Conservation (phyloP, 1,139 yeast species). For the Debaryomyces udenii region DNA sequence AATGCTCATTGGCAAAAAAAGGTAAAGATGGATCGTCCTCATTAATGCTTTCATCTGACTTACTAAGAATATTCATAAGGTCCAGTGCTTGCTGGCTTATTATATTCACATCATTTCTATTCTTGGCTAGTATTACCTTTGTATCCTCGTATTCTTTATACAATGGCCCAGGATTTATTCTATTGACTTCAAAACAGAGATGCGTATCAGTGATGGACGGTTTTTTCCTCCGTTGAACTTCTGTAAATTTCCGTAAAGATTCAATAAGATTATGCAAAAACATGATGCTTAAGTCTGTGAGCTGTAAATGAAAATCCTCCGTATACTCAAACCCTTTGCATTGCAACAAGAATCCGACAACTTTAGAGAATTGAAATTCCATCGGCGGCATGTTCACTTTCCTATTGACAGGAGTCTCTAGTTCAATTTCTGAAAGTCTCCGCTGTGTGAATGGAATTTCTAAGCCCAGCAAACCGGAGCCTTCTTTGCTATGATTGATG, state of each 20-base stretch:
- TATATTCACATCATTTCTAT: constrained; percentile 10
- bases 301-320: constrained; percentile 47
- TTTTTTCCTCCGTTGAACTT: constrained; percentile 65
- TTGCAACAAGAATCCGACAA: constrained; percentile 39
- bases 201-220: constrained; percentile 64
- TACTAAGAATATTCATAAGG: constrained; percentile 7
- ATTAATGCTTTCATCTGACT: constrained; percentile 13
- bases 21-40: constrained; percentile 38
- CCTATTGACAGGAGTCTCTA: constrained; percentile 20
- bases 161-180: constrained; percentile 49
- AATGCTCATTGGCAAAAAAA: constrained; percentile 49
- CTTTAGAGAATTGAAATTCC: constrained; percentile 39
- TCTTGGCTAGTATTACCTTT: constrained; percentile 16
- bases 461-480: not conserved
- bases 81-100: constrained; percentile 12
- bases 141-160: constrained; percentile 41
- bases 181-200: constrained; percentile 49
- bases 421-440: constrained; percentile 20
- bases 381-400: constrained; percentile 22
- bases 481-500: not conserved
- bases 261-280: constrained; percentile 53
- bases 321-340: constrained; percentile 41
- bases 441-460: constrained; percentile 14
- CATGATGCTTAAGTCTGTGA: constrained; percentile 50
- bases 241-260: constrained; percentile 56